Evolutionary conservation across 352 stramenopile genomes (phyloP).

Genomic region (Phytopythium kandeliae): DNA sequence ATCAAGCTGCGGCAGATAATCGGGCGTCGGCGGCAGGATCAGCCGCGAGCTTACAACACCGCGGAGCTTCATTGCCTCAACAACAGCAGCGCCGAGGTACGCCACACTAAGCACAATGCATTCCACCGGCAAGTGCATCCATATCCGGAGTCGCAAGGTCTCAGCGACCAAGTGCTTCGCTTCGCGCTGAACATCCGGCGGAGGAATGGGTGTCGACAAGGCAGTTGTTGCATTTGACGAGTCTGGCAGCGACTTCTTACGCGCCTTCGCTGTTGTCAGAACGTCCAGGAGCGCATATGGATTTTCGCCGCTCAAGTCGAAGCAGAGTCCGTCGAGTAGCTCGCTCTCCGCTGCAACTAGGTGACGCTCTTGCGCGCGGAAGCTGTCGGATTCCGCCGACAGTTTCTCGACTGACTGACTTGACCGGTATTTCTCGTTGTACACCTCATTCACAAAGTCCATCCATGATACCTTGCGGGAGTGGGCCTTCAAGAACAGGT

Average conservation of each 20-base stretch:
- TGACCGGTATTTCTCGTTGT: constrained; percentile 45
- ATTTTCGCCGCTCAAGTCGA: constrained; percentile 67
- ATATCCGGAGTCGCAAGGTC: constrained; percentile 49
- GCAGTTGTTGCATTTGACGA: not conserved
- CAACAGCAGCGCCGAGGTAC: constrained; percentile 61
- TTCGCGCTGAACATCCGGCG: constrained; percentile 55
- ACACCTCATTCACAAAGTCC: constrained; percentile 68
- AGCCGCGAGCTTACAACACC: constrained; percentile 1
- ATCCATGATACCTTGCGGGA: constrained; percentile 49
- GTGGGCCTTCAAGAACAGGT: constrained; percentile 75
- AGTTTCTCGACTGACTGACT: constrained; percentile 4
- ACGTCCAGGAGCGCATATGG: constrained; percentile 66
- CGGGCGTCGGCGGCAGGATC: constrained; percentile 8
- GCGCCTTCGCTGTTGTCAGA: constrained; percentile 40
- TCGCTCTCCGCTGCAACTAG: constrained; percentile 53
- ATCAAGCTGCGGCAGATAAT: constrained; percentile 45
- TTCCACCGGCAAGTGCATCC: constrained; percentile 50
- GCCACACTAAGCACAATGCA: constrained; percentile 64
- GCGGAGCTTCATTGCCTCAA: constrained; percentile 23
- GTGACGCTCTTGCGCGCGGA: constrained; percentile 49
- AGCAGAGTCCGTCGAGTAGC: constrained; percentile 69
- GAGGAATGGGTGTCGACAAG: constrained; percentile 16
- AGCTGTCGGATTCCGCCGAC: constrained; percentile 29
- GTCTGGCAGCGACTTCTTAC: constrained; percentile 26
- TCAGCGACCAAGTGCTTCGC: constrained; percentile 59